Base-by-base conservation (phyloP, 129 eudicot genomes). In the Saposhnikovia divaricata region DNA sequence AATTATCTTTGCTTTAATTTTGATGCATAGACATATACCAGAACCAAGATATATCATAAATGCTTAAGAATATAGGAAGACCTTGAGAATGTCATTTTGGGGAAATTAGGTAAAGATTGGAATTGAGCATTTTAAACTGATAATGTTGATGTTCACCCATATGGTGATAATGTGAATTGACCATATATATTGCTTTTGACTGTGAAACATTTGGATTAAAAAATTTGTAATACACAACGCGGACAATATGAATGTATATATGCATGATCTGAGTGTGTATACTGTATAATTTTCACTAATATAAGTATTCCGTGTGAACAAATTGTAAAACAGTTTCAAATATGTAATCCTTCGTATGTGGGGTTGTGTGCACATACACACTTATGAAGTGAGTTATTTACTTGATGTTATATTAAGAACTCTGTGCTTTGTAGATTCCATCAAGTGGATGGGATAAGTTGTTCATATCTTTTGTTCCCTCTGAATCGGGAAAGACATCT, bases 391-490 rank as follows among this genome's bases (percentile, higher is more conserved):
- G 76, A 80, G 57, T 75, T 18, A 42, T 45, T 19, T 65, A 9
- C 23, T 40, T 69, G 45, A 28, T 15, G 40, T 69, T 79, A 43
- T 31, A 66, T 78, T 9, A 48, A 45, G 82, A 79, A 38, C n/a
- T 44, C 5, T 19, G 75, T 77, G 78, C 44, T 39, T 31, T 79
- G 81, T 89, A 96, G 99, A 90, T 96, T 85, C 98, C 99, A 61
- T 94, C 87, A 83, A 81, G 82, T 78, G 99, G 99, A 84, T 96
- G 99, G 99, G 97, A 96, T 55, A 96, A 92, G 79, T 80, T 96
- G 76, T 92, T 90, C 85, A 85, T 96, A 83, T 87, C 99, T 27
- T 96, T 88, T 71, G 85, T 89, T 87, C 97, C 99, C 68, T 80
- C 89, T 76, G 99, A 96, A 77, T 73, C 91, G 40, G 99, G 99